Conservation (phyloP, 2,329 filamentous ascomycete genomes). For the Fusarium sterilihyphosum region DNA sequence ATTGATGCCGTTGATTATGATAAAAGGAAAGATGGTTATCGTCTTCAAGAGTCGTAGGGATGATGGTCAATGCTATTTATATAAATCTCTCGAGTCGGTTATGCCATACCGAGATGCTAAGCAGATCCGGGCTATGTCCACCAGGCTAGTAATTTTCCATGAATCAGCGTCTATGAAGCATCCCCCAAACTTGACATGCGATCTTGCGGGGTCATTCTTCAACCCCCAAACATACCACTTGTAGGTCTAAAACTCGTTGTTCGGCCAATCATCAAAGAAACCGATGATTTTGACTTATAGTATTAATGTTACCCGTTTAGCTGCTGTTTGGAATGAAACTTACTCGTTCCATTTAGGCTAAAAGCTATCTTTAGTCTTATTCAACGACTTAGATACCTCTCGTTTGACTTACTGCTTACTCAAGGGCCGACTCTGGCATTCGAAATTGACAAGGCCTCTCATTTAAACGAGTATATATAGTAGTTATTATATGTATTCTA, state of each 20-base stretch:
- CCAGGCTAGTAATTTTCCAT: slow-evolving; percentile 6
- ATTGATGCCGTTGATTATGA: background rate
- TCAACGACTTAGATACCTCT: background rate
- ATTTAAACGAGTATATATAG: background rate
- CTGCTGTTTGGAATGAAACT: background rate
- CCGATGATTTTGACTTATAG: background rate
- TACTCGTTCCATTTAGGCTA: background rate
- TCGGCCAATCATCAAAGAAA: background rate
- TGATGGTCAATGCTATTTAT: background rate
- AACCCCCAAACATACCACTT: background rate
- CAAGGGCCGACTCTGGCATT: background rate
- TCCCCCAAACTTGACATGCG: background rate
- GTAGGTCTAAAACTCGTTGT: background rate
- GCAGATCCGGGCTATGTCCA: background rate
- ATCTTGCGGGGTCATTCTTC: background rate
- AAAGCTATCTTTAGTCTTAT: background rate
- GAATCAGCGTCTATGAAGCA: background rate
- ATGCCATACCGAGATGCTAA: background rate
- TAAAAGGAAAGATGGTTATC: background rate
- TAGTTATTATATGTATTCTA: too few species aligned
- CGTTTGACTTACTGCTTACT: background rate
- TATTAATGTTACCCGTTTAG: background rate
- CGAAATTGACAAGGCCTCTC: background rate
- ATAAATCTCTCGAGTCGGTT: background rate
- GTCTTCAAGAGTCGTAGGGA: background rate